These are phyloP conservation scores for Blastobotrys robertii DNA, from an alignment of 805 yeast genomes.

Conservation along the genomic window DNA sequence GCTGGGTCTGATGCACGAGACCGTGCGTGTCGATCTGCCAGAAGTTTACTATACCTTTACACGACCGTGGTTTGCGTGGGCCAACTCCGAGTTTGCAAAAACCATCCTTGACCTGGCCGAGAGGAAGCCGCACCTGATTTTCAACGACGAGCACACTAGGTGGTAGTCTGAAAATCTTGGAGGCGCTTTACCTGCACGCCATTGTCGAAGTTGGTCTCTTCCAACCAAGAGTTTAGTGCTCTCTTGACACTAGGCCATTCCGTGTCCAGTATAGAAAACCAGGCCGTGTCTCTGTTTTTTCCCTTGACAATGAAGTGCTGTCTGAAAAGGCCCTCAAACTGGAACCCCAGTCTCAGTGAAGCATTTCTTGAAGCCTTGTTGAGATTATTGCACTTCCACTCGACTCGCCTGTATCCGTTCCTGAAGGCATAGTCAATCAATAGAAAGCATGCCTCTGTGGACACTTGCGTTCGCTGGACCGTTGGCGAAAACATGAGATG, in stretches of 20 bases:
- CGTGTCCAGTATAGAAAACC: conserved; percentile 25
- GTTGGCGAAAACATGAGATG: conserved; percentile 19
- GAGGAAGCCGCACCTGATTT: conserved; percentile 63
- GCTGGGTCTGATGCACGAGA: conserved; percentile 78
- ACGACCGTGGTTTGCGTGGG: conserved; percentile 92
- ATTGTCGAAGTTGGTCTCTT: conserved; percentile 19
- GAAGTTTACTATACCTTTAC: conserved; percentile 39
- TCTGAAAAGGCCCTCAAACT: conserved; percentile 26
- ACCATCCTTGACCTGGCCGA: conserved; percentile 68
- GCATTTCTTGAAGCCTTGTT: conserved; percentile 26
- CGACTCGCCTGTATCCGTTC: conserved; percentile 25
- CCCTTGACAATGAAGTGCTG: conserved; percentile 23
- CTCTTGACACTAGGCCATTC: conserved; percentile 23
- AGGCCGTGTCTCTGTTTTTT: conserved; percentile 26
- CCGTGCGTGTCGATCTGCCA: conserved; percentile 52
- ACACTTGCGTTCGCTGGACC: conserved; percentile 20
- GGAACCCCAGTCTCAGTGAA: conserved; percentile 27
- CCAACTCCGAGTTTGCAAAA: conserved; percentile 84
- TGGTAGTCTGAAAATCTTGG: background rate
- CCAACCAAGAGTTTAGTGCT: conserved; percentile 23
- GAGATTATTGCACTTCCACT: conserved; percentile 29
- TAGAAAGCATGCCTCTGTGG: conserved; percentile 28
- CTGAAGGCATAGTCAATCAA: conserved; percentile 23
- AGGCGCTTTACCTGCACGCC: conserved; percentile 22
- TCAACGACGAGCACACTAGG: conserved; percentile 19